Base-by-base conservation (phyloP, 2,329 filamentous ascomycete genomes). In the Calonectria henricotiae region DNA sequence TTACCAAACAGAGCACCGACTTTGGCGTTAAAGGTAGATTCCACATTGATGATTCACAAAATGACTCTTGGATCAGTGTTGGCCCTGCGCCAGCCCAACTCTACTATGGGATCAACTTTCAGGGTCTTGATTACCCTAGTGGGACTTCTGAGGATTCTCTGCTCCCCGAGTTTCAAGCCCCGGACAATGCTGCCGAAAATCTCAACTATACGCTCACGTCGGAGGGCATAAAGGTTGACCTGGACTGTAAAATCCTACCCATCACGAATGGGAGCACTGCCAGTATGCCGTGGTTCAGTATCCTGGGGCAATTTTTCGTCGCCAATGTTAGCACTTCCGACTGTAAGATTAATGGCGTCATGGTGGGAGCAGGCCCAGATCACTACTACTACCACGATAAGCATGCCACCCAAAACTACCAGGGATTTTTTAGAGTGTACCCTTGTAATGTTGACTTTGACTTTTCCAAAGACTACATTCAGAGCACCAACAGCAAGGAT, bases 361-460 rank as follows among this genome's bases (percentile, higher is more conserved):
- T 73, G 23, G 63, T 79, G 15, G 77, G 71, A n/a, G 73, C 64
- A 0, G 72, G 75, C 4, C 76, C 77, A 1, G 72, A 77, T 37
- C 75, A 77, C 23, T 55, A 72, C 47, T 74, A 70, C 37, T 78
- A 77, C 60, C 72, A 76, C n/a, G 43, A 73, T 9, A 67, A 60
- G 13, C 77, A 77, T n/a, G 75, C 75, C 0, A 77, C 77, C 1
- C 77, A 79, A 44, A 79, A 78, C 13, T 79, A 75, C 46, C 76
- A 79, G 62, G 76, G 73, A 9, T 67, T 70, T 9, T 74, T 76
- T 20, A 62, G 64, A 1, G 64, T 71, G 9, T 79, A 79, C 35
- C 76, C 73, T 2, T 78, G 78, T 66, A 78, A 79, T 46, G 43
- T 73, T 7, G 73, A 77, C n/a, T 79, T 68, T 51, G 72, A 76